A percentile compares a stretch with the other conserved stretches of the same genome.
Conservation (phyloP, 768 basidiomycete species). For the Chalciporus sphaerocephalus region DNA sequence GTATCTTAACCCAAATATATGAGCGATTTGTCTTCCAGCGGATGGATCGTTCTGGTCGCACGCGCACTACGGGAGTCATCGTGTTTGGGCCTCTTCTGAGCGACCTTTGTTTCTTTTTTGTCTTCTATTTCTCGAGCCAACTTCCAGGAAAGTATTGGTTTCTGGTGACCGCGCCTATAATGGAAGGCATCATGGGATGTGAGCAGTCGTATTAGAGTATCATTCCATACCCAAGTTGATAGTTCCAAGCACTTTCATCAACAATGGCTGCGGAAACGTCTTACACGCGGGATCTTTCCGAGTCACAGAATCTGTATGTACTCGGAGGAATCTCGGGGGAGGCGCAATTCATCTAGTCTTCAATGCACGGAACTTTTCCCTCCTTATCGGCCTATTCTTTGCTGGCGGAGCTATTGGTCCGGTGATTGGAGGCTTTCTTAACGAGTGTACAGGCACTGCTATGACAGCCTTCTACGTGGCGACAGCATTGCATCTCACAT, state of each 20-base stretch:
- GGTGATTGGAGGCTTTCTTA: too few relatives aligned
- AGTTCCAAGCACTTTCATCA: neutral
- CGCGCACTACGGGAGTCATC: neutral
- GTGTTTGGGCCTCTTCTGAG: neutral
- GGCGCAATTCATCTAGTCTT: too few relatives aligned
- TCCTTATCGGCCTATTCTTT: too few relatives aligned
- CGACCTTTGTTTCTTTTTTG: neutral
- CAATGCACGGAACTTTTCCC: too few relatives aligned
- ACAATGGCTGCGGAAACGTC: constrained; percentile 1
- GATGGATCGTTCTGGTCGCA: neutral
- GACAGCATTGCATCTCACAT: too few relatives aligned
- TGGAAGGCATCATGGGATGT: constrained; percentile 2
- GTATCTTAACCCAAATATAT: neutral
- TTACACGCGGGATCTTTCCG: neutral
- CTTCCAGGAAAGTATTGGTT: constrained; percentile 2
- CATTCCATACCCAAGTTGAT: neutral
- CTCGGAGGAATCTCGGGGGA: too few relatives aligned
- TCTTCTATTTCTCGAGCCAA: neutral
- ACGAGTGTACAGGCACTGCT: too few relatives aligned
- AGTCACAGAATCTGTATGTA: neutral
- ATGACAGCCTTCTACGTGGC: too few relatives aligned
- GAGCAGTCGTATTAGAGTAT: neutral
- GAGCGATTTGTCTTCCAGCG: neutral
- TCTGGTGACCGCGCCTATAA: neutral
- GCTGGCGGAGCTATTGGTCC: too few relatives aligned